Percentiles rank a stretch among this genome's conserved stretches.
These are phyloP conservation scores for Eleusine indica DNA, from an alignment of 176 grass and related monocot genomes.

Conservation along the genomic window DNA sequence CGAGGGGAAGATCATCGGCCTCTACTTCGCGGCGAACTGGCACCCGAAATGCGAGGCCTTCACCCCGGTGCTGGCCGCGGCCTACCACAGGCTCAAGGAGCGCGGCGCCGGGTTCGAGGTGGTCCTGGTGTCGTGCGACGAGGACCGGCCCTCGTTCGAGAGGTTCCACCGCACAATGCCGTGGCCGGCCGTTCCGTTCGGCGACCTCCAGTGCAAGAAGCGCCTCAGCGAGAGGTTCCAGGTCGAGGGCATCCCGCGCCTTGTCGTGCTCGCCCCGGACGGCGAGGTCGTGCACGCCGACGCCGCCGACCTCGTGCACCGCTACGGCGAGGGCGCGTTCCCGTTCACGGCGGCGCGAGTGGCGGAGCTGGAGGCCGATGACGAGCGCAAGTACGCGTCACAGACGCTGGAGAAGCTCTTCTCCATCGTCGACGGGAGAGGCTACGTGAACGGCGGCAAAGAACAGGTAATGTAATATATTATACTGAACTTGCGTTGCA, in stretches of 20 bases:
- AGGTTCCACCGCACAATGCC: conserved; percentile 64
- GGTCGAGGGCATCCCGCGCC: conserved; percentile 67
- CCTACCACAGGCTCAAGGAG: conserved; percentile 45
- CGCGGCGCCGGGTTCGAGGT: conserved; percentile 49
- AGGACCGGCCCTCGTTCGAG: conserved; percentile 63
- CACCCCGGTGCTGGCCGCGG: conserved; percentile 54
- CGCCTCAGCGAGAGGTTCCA: conserved; percentile 56
- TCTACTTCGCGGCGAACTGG: conserved; percentile 79
- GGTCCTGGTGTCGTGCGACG: conserved; percentile 68
- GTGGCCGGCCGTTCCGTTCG: conserved; percentile 64
- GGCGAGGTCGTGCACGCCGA: conserved; percentile 35
- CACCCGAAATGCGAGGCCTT: conserved; percentile 63
- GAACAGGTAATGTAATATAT: conserved; percentile 33
- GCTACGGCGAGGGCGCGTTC: conserved; percentile 55
- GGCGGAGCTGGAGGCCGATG: conserved; percentile 58
- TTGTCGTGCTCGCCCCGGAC: conserved; percentile 43
- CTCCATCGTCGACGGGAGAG: conserved; percentile 45
- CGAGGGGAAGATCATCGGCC: conserved; percentile 53
- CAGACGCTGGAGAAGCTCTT: conserved; percentile 75
- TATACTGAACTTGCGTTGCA: not conserved
- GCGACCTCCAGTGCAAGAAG: conserved; percentile 57
- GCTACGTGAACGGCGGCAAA: conserved; percentile 39
- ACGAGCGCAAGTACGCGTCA: conserved; percentile 53
- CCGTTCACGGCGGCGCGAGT: conserved; percentile 58
- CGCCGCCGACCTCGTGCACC: conserved; percentile 56